A percentile compares a stretch with the other conserved stretches of the same genome.
Conservation (phyloP, 2,329 filamentous ascomycete genomes). For the Exophiala lecanii-corni region DNA sequence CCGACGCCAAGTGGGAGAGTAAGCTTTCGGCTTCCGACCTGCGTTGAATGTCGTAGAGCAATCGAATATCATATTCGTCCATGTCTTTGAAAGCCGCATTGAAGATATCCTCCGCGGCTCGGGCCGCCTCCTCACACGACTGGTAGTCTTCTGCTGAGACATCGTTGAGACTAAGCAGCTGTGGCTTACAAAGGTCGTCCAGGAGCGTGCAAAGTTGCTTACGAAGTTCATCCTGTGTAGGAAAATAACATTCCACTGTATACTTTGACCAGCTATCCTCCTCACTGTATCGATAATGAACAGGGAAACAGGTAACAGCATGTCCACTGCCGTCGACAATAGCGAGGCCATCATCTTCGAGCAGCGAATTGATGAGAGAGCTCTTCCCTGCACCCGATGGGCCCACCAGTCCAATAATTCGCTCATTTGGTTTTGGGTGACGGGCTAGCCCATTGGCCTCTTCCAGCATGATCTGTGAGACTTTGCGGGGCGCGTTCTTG, state of each 20-base stretch:
- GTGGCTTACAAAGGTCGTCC: too few relatives aligned
- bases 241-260: slow-evolving; percentile 1
- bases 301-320: slow-evolving; percentile 6
- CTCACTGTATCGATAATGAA: slow-evolving; percentile 3
- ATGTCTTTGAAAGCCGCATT: slow-evolving; percentile 1
- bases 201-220: background rate
- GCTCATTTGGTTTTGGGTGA: too few relatives aligned
- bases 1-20: background rate
- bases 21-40: background rate
- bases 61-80: slow-evolving; percentile 1
- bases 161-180: too few relatives aligned
- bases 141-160: background rate
- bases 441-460: too few relatives aligned
- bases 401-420: slow-evolving; percentile 8
- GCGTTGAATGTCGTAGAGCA: slow-evolving; percentile 4
- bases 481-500: too few relatives aligned
- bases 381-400: slow-evolving; percentile 8
- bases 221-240: background rate
- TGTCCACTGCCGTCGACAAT: slow-evolving; percentile 2
- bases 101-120: background rate
- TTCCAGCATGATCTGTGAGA: too few relatives aligned
- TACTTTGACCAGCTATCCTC: background rate
- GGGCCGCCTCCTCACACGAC: background rate
- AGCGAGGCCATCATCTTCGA: slow-evolving; percentile 2
- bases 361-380: slow-evolving; percentile 5